phyloP scores from a whole-genome alignment of 768 basidiomycete species.

The Ramaria rubella region DNA sequence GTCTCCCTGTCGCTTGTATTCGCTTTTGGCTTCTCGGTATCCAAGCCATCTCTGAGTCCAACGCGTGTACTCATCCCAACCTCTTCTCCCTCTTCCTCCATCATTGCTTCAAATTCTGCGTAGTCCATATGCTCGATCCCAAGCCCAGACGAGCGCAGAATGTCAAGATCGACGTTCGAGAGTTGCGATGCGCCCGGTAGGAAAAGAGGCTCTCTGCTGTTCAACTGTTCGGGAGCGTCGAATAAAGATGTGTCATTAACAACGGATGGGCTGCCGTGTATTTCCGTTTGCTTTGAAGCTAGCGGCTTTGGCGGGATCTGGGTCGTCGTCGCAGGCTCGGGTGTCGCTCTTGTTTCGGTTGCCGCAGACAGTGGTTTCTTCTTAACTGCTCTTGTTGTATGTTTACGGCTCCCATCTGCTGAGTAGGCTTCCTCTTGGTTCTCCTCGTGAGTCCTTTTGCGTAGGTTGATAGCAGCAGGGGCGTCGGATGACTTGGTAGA shows the following conservation, averaged over 20 bases:
- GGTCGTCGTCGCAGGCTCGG: background rate
- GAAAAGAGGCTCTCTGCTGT: slow-evolving; percentile 26
- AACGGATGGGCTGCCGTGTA: background rate
- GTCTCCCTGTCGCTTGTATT: too few relatives aligned
- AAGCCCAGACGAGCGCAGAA: slow-evolving; percentile 54
- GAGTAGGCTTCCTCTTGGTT: slow-evolving; percentile 12
- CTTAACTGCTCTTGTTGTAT: background rate
- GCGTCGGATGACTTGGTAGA: background rate
- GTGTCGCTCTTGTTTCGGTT: background rate
- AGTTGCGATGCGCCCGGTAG: slow-evolving; percentile 44
- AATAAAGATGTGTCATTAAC: background rate
- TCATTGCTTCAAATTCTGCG: slow-evolving; percentile 53
- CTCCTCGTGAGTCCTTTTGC: slow-evolving; percentile 15
- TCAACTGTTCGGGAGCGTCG: background rate
- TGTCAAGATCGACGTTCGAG: slow-evolving; percentile 46
- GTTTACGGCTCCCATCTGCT: background rate
- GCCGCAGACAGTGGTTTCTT: background rate
- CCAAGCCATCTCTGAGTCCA: too few relatives aligned
- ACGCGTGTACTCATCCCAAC: slow-evolving; percentile 23
- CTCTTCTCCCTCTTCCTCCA: slow-evolving; percentile 56
- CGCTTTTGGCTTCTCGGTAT: too few relatives aligned
- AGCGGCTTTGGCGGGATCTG: background rate
- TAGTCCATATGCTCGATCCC: slow-evolving; percentile 61
- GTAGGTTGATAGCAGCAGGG: slow-evolving; percentile 1
- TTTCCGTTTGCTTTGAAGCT: background rate